Evolutionary conservation across 2,329 filamentous ascomycete species (phyloP), one percentile per base, ranked within the genome.

Genomic region (Diaporthe citri): DNA sequence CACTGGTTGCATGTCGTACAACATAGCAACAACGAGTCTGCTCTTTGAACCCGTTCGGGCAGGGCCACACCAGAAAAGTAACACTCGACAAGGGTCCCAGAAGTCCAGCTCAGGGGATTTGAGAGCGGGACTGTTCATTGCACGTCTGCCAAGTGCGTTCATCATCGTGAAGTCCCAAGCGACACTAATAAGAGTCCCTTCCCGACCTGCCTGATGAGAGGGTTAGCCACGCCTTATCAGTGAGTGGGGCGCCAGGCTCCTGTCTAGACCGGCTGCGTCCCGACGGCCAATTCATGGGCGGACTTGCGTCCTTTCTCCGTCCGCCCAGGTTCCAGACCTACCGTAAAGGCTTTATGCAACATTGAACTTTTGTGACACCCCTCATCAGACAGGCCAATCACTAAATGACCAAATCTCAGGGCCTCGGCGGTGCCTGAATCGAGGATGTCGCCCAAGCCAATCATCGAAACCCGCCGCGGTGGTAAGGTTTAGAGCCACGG

Each of bases 391-490:
- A 69, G 9, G 48, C 64, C 64, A 69, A 52, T 22, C 64, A 31
- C 15, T 22, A 69, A 69, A 69, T 69, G 64, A 69, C 8, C 64
- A 69, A 55, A 69, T 55, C 36, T 55, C 36, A 55, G 22, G 64
- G 48, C 34, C 28, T 13, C 64, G 55, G 41, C 13, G 41, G 41
- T 48, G 55, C 55, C 69, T 59, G 67, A 46, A 56, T 46, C 59
- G 6, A n/a, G 15, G 20, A n/a, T 28, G 12, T 41, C 48, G 56
- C n/a, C 70, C 56, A 62, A 48, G 51, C 70, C 70, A 60, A 72
- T 62, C 70, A 72, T 72, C n/a, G 43, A 62, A 62, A 60, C 57
- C 70, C 70, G 57, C 56, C 56, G 70, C 56, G n/a, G 5, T 51
- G 70, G 70, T 72, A 62, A 60, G 46, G 43, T 72, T 60, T 39